Conservation (phyloP, 805 yeast genomes). For the Metschnikowia picachoensis region DNA sequence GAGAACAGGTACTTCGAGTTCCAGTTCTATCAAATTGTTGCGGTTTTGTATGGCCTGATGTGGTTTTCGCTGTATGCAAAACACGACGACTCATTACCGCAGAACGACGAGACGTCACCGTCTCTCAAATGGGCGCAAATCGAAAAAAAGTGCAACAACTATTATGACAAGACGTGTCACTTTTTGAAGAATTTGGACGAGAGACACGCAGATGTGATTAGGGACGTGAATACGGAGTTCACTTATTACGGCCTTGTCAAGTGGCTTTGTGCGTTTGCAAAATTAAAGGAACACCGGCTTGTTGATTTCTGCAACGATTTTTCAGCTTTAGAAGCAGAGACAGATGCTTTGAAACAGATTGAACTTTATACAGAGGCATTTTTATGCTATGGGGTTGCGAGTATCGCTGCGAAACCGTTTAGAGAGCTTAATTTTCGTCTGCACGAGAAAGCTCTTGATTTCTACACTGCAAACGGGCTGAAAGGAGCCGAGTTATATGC, state of each 20-base stretch:
- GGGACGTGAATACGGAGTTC: slow-evolving; percentile 17
- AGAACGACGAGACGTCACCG: slow-evolving; percentile 2
- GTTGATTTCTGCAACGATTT: slow-evolving; percentile 25
- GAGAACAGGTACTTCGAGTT: slow-evolving; percentile 28
- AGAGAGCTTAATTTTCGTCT: slow-evolving; percentile 17
- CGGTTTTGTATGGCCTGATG: slow-evolving; percentile 19
- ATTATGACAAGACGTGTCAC: slow-evolving; percentile 21
- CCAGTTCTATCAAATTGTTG: slow-evolving; percentile 24
- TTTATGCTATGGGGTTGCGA: slow-evolving; percentile 23
- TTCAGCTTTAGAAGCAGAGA: slow-evolving; percentile 9
- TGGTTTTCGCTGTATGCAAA: slow-evolving; percentile 18
- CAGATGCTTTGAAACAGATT: slow-evolving; percentile 1
- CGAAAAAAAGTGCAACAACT: slow-evolving; percentile 22
- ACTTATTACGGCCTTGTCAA: slow-evolving; percentile 21
- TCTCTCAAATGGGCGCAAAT: slow-evolving; percentile 13
- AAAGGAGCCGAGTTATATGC: slow-evolving; percentile 8
- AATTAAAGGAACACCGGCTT: slow-evolving; percentile 26
- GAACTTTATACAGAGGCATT: slow-evolving; percentile 16
- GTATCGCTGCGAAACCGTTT: slow-evolving; percentile 29
- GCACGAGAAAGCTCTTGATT: slow-evolving; percentile 20
- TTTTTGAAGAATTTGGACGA: slow-evolving; percentile 12
- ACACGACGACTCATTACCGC: slow-evolving; percentile 4
- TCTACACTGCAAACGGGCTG: slow-evolving; percentile 12
- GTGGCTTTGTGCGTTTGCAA: slow-evolving; percentile 21
- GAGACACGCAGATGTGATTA: background rate